Evolutionary conservation across 257 asterid species (phyloP).

Genomic region (Solanum tarapatanum): DNA sequence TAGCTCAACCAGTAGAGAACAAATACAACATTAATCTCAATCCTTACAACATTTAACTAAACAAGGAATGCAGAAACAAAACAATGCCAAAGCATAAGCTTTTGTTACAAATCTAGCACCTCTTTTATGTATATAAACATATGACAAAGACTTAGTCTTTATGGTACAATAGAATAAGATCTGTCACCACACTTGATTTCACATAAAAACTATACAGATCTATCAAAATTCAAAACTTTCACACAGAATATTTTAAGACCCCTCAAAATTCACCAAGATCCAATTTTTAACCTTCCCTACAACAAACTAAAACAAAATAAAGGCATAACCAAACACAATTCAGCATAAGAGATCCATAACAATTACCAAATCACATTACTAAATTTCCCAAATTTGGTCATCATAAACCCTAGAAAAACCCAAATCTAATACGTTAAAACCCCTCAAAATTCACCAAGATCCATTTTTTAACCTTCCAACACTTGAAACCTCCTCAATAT

Average conservation of each 20-base stretch:
- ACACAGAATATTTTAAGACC: background rate
- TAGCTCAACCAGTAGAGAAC: background rate
- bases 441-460: background rate
- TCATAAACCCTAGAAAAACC: background rate
- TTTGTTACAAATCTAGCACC: background rate
- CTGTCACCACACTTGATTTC: background rate
- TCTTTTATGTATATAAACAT: background rate
- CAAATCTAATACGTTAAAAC: background rate
- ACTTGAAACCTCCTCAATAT: background rate
- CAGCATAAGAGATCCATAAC: background rate
- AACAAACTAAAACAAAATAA: background rate
- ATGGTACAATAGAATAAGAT: background rate
- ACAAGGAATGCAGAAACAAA: background rate
- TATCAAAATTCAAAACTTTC: background rate
- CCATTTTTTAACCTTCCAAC: background rate
- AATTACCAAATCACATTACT: background rate
- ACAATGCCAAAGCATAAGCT: background rate
- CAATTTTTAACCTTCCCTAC: background rate
- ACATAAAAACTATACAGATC: background rate
- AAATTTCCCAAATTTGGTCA: background rate
- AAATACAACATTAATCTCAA: background rate
- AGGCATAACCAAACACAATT: background rate
- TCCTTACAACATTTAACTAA: background rate
- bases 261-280: slow-evolving; percentile 7
- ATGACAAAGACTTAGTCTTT: background rate